These are phyloP conservation scores for Botrytis hyacinthi DNA, from an alignment of 2,329 filamentous ascomycete genomes.

Conservation along the genomic window DNA sequence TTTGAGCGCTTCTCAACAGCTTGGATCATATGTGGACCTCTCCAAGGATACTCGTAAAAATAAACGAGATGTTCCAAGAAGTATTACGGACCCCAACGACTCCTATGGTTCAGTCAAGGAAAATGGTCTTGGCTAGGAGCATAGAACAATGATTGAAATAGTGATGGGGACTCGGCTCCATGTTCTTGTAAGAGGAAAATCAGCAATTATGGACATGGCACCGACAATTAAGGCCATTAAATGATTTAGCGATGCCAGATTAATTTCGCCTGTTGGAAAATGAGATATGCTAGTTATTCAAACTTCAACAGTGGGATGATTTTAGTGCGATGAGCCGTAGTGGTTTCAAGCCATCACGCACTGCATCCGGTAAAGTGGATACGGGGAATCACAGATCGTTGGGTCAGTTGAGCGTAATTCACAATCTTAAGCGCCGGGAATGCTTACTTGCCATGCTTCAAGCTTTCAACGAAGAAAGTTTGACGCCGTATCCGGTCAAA, in stretches of 20 bases:
- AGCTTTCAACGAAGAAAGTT: background rate
- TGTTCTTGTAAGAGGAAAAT: background rate
- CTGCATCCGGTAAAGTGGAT: background rate
- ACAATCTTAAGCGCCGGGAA: background rate
- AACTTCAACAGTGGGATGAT: conserved; percentile 2
- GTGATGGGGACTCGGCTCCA: background rate
- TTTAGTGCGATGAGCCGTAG: background rate
- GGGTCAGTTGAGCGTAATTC: background rate
- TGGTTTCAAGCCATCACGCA: background rate
- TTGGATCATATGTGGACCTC: conserved; percentile 3
- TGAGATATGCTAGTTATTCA: background rate
- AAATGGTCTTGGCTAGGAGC: background rate
- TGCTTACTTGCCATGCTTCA: conserved; percentile 5
- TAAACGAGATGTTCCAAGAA: background rate
- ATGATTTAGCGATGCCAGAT: background rate
- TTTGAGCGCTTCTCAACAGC: conserved; percentile 11
- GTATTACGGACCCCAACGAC: background rate
- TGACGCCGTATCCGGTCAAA: conserved; percentile 3
- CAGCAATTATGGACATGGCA: too few relatives aligned
- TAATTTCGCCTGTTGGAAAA: background rate
- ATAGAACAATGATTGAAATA: background rate
- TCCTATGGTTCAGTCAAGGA: background rate
- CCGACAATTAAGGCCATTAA: background rate
- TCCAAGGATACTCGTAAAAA: background rate
- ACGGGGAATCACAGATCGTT: background rate